Conservation (phyloP, 768 basidiomycete genomes). For the Paxillus involutus region DNA sequence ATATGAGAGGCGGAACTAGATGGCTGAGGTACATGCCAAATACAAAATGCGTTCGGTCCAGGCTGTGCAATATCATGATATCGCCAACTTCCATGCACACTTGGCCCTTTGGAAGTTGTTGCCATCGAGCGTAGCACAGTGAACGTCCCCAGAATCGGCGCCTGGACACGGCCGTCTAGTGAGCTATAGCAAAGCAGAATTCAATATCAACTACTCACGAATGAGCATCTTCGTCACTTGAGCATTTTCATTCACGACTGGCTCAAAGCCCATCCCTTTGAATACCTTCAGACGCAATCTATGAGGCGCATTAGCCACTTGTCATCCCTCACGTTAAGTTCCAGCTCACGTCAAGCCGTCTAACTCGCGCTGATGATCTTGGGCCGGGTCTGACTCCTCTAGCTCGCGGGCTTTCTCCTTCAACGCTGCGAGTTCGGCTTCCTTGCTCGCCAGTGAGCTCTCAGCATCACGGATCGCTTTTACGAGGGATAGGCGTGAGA, state of each 20-base stretch:
- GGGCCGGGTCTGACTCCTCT: slow-evolving; percentile 70
- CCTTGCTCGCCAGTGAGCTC: slow-evolving; percentile 60
- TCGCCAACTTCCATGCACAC: slow-evolving; percentile 36
- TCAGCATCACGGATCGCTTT: slow-evolving; percentile 79
- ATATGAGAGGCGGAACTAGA: not conserved
- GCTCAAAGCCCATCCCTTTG: slow-evolving; percentile 71
- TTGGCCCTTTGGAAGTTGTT: slow-evolving; percentile 28
- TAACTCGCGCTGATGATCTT: slow-evolving; percentile 67
- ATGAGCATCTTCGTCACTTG: slow-evolving; percentile 61
- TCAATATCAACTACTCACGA: slow-evolving; percentile 43
- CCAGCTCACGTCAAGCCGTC: slow-evolving; percentile 63
- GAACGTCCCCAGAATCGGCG: slow-evolving; percentile 41
- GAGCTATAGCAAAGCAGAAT: not conserved
- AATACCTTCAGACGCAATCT: slow-evolving; percentile 71
- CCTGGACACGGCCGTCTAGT: slow-evolving; percentile 35
- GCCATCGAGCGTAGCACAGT: slow-evolving; percentile 31
- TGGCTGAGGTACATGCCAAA: not conserved
- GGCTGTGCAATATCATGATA: slow-evolving; percentile 22
- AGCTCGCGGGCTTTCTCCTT: slow-evolving; percentile 61
- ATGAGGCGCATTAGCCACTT: slow-evolving; percentile 2
- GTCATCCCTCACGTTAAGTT: not conserved
- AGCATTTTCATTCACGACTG: slow-evolving; percentile 55
- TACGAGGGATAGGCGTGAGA: slow-evolving; percentile 57
- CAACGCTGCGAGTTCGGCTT: slow-evolving; percentile 66
- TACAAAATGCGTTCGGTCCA: not conserved